Base-by-base conservation (phyloP, 2,329 filamentous ascomycete genomes). In the Pyricularia sp. region DNA sequence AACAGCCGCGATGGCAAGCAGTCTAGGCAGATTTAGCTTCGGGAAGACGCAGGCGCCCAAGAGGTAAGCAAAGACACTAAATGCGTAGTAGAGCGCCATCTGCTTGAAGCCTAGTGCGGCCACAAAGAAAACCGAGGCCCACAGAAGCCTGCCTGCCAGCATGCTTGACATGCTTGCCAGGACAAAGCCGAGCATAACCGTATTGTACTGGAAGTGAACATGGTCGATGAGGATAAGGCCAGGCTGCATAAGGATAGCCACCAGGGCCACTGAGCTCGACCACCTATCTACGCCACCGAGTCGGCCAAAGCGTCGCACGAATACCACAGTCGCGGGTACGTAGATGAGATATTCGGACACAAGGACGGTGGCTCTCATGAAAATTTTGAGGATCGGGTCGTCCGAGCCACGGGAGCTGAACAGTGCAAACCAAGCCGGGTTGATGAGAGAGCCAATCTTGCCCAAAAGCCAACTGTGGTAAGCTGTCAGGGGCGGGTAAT, bases 381-480 rank as follows among this genome's bases (percentile, higher is more conserved):
- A 99, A 7, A 97, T 85, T 77, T 97, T 97, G 68, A 99, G 80
- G 1, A 81, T 82, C 3, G 86, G 83, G 68, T 93, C 88, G 69
- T 97, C 90, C 44, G 87, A 81, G 62, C 91, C 93, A 65, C 93
- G 88, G 16, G 93, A 97, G 4, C 83, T 82, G 73, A 90, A 85
- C 16, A 99, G 84, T 12, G 87, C 87, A 74, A 97, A 99, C 94
- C 94, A 99, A 9, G 84, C 77, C 1, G 90, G 87, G 68, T 96
- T 82, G 74, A 97, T 88, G 49, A 87, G 75, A 64, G 85, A 82
- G 63, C 94, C 94, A 80, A 97, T 84, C 76, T 88, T 89, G 68
- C 94, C 94, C 67, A 96, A 79, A n/a, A 94, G 73, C 93, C 93
- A 97, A 79, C 93, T 97, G 76, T 99, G 94, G 77, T 99, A 99